Conservation (phyloP, 345 rosid species). For the Pugionium cornutum region DNA sequence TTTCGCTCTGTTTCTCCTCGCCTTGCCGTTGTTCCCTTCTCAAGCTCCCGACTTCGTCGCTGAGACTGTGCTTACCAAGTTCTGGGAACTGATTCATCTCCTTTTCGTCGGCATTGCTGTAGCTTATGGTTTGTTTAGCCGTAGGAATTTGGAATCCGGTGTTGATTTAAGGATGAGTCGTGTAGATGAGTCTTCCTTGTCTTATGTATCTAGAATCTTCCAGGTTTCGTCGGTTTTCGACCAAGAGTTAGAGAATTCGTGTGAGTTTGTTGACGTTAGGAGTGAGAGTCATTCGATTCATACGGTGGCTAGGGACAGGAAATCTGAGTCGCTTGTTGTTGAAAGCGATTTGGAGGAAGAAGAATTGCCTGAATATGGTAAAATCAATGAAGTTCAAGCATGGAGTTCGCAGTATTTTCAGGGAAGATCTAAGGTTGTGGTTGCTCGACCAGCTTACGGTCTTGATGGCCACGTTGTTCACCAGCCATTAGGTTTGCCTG, state of each 20-base stretch:
- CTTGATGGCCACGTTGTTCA: slow-evolving; percentile 41
- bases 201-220: slow-evolving; percentile 54
- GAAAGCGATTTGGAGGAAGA: slow-evolving; percentile 33
- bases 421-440: slow-evolving; percentile 55
- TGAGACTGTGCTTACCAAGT: slow-evolving; percentile 51
- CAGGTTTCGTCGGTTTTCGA: slow-evolving; percentile 61
- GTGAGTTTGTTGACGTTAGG: slow-evolving; percentile 47
- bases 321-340: slow-evolving; percentile 33
- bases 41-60: slow-evolving; percentile 70
- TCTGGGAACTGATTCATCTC: slow-evolving; percentile 76
- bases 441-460: slow-evolving; percentile 53
- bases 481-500: slow-evolving; percentile 73
- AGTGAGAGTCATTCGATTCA: slow-evolving; percentile 17
- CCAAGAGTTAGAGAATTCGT: slow-evolving; percentile 49
- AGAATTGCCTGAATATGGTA: slow-evolving; percentile 28
- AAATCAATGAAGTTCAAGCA: slow-evolving; percentile 46
- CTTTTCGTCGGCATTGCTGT: slow-evolving; percentile 79
- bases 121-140: slow-evolving; percentile 80
- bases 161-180: slow-evolving; percentile 30
- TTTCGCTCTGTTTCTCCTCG: slow-evolving; percentile 56
- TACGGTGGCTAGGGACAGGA: slow-evolving; percentile 25
- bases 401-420: slow-evolving; percentile 67
- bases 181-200: slow-evolving; percentile 48
- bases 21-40: slow-evolving; percentile 74
- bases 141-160: slow-evolving; percentile 48